Evolutionary conservation across 1,139 yeast species (phyloP), one percentile per base, ranked within the genome.

Genomic region (Kodamaea arcana): DNA sequence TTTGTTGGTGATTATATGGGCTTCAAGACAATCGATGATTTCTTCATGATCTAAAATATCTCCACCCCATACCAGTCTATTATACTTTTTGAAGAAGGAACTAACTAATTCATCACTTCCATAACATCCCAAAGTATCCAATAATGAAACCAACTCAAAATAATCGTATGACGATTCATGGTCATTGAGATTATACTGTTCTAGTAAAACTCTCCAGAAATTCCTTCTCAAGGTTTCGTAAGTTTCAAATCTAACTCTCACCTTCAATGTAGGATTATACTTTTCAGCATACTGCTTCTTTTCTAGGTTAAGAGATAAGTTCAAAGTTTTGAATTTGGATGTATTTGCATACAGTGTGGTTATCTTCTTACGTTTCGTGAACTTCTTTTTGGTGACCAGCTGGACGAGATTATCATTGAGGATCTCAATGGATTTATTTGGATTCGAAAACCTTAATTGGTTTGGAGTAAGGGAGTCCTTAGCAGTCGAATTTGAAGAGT

Each of bases 211-310:
- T 24, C 69, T 60, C 94, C 95, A 87, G 46, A 88, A 75, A 36
- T 79, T 78, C 43, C 74, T 75, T 40, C 92, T 69, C 37, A 88
- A 63, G 3, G 67, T 71, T 0, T 69, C 69, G 52, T 87, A 87
- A 0, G 92, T 78, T 42, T 82, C 76, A 50, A 80, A 86, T 37
- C 83, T 68, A 7, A 81, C 82, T 27, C 80, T 64, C 10, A 87
- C 56, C 34, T 72, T 73, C 38, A 87, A 52, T 15, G 61, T 64
- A 0, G 96, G 92, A 2, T 54, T 45, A 42, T 71, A 69, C 33
- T 63, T 62, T 1, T 57, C 62, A n/a, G 52, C 55, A 35, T 56
- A 62, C 37, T 63, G 62, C 24, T 50, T 46, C 29, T 50, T 43
- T 27, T 67, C 57, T 25, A 73, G 43, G 4, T 61, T 52, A 40